Evolutionary conservation across 2,329 filamentous ascomycete species (phyloP).

Genomic region (Colletotrichum lupini): DNA sequence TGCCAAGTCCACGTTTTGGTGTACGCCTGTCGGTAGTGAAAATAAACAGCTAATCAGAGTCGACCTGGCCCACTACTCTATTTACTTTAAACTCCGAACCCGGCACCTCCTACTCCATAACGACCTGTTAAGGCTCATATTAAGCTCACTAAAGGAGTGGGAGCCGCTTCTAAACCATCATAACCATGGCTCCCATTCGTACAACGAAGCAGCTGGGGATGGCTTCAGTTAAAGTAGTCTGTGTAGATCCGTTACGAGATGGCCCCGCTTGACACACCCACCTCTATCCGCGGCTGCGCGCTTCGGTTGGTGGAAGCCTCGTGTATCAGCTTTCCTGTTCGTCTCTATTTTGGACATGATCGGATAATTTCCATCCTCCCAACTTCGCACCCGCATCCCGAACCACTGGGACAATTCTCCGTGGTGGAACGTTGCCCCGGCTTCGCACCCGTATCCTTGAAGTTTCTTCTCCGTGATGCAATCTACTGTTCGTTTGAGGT

Average conservation of each 20-base stretch:
- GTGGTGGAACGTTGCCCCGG: neutral
- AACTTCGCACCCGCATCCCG: slow-evolving; percentile 12
- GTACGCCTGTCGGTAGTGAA: neutral
- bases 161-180: neutral
- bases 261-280: neutral
- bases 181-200: neutral
- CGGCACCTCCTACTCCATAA: neutral
- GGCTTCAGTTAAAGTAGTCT: neutral
- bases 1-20: neutral
- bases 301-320: neutral
- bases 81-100: slow-evolving; percentile 23
- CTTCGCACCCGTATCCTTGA: neutral
- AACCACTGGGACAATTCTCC: slow-evolving; percentile 4
- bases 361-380: neutral
- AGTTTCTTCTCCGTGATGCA: neutral
- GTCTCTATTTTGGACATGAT: neutral
- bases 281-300: neutral
- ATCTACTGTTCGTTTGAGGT: neutral
- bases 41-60: slow-evolving; percentile 19
- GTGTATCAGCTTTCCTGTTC: neutral
- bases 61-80: slow-evolving; percentile 16
- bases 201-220: neutral
- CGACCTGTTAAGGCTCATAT: neutral
- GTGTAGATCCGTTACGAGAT: neutral
- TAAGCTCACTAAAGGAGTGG: neutral